Conservation (phyloP, 805 yeast species). For the Schwanniomyces occidentalis region DNA sequence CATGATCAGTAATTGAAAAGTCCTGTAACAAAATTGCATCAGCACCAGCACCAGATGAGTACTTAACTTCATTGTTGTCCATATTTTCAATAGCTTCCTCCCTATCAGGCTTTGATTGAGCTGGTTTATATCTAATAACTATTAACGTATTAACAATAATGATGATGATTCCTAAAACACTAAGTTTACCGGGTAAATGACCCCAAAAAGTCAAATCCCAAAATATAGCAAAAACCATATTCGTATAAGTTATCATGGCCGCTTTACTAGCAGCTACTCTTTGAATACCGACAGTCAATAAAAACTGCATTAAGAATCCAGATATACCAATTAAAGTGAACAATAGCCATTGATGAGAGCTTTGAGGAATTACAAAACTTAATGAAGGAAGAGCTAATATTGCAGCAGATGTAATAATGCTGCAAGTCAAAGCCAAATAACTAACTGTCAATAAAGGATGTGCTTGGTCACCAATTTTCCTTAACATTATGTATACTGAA, state of each 20-base stretch:
- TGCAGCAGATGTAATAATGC: slow-evolving; percentile 53
- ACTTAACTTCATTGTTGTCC: background rate
- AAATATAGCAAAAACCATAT: slow-evolving; percentile 72
- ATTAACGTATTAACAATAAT: slow-evolving; percentile 65
- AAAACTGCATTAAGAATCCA: slow-evolving; percentile 82
- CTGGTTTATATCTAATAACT: slow-evolving; percentile 50
- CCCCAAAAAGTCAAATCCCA: slow-evolving; percentile 75
- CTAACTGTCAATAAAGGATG: slow-evolving; percentile 82
- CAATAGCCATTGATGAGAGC: slow-evolving; percentile 64
- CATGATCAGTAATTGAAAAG: slow-evolving; percentile 29
- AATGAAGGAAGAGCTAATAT: slow-evolving; percentile 58
- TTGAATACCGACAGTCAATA: slow-evolving; percentile 80
- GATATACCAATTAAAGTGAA: slow-evolving; percentile 64
- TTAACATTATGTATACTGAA: slow-evolving; percentile 64
- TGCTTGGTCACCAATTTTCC: slow-evolving; percentile 74
- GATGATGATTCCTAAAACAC: slow-evolving; percentile 66
- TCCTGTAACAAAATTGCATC: slow-evolving; percentile 25
- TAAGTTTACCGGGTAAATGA: slow-evolving; percentile 69
- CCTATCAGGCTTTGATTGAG: slow-evolving; percentile 5
- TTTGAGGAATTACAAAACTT: slow-evolving; percentile 60
- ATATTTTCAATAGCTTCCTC: slow-evolving; percentile 4
- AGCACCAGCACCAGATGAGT: slow-evolving; percentile 6
- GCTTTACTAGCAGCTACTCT: slow-evolving; percentile 77
- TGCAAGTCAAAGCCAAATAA: slow-evolving; percentile 65
- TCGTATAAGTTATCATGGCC: slow-evolving; percentile 72